These are phyloP conservation scores for Trichoderma atrobrunneum DNA, from an alignment of 2,329 filamentous ascomycete genomes.

Conservation along the genomic window DNA sequence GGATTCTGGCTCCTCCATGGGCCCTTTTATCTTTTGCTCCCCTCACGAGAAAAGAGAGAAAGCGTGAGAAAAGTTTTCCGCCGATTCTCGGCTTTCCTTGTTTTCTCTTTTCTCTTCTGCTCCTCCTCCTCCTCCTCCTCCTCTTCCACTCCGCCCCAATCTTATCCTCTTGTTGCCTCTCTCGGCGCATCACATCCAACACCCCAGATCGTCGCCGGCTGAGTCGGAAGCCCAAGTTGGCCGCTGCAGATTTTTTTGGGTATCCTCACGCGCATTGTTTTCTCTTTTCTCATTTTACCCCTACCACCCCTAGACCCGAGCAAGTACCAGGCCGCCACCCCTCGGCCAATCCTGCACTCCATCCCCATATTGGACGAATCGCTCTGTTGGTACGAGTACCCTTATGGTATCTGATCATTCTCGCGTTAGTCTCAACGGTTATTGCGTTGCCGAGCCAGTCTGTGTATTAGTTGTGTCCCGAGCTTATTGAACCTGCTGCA, in stretches of 20 bases:
- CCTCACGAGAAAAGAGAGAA: neutral
- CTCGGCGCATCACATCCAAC: neutral
- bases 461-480: neutral
- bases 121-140: neutral
- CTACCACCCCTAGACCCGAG: conserved; percentile 9
- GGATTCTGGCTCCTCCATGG: neutral
- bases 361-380: conserved; percentile 24
- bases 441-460: neutral
- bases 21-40: conserved; percentile 8
- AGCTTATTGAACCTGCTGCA: neutral
- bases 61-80: neutral
- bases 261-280: conserved; percentile 12
- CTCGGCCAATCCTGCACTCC: conserved; percentile 26
- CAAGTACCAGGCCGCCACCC: conserved; percentile 13
- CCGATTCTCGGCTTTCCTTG: conserved; percentile 12
- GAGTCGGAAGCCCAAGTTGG: neutral
- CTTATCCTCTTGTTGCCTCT: neutral
- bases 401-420: conserved; percentile 11
- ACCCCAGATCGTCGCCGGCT: conserved; percentile 1
- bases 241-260: conserved; percentile 1
- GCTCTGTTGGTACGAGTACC: conserved; percentile 27
- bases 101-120: conserved; percentile 12
- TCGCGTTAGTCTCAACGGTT: neutral
- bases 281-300: conserved; percentile 15
- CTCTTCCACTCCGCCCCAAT: neutral